Evolutionary conservation across 352 stramenopile species (phyloP).

Genomic region (Phytophthora multivora): DNA sequence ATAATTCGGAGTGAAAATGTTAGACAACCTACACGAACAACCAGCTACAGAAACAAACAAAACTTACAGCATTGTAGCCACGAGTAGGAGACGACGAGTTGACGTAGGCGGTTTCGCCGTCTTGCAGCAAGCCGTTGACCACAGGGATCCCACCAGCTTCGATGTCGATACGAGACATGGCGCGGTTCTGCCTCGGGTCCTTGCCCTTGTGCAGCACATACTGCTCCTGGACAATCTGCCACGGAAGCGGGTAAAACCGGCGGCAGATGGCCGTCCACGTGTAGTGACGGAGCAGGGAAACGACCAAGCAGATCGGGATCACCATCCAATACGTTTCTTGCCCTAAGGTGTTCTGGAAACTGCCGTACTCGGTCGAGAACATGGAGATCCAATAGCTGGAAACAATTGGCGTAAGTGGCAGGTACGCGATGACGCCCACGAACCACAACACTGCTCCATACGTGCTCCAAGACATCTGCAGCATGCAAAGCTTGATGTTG

Average conservation of each 20-base stretch:
- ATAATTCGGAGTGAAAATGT: slow-evolving; percentile 1
- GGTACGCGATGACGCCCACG: slow-evolving; percentile 65
- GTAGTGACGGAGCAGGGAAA: slow-evolving; percentile 71
- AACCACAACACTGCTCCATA: slow-evolving; percentile 58
- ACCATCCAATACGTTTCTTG: slow-evolving; percentile 77
- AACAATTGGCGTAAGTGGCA: slow-evolving; percentile 66
- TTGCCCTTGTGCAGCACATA: slow-evolving; percentile 58
- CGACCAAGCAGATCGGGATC: slow-evolving; percentile 55
- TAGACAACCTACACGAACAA: slow-evolving; percentile 5
- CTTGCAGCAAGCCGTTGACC: slow-evolving; percentile 42
- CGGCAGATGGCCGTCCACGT: slow-evolving; percentile 75
- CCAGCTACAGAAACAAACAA: not conserved
- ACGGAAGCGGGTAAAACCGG: slow-evolving; percentile 73
- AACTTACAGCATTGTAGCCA: slow-evolving; percentile 34
- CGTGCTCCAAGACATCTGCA: slow-evolving; percentile 81
- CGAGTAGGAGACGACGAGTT: slow-evolving; percentile 41
- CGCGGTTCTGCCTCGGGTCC: slow-evolving; percentile 21
- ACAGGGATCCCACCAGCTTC: slow-evolving; percentile 56
- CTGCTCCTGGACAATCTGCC: slow-evolving; percentile 84
- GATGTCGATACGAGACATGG: slow-evolving; percentile 50
- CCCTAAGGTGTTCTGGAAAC: slow-evolving; percentile 72
- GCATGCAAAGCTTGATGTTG: slow-evolving; percentile 91
- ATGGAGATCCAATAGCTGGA: slow-evolving; percentile 68
- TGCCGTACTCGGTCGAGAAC: slow-evolving; percentile 73
- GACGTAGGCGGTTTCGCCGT: slow-evolving; percentile 47